Evolutionary conservation across 257 asterid species (phyloP).

Genomic region (Solanum chilense): DNA sequence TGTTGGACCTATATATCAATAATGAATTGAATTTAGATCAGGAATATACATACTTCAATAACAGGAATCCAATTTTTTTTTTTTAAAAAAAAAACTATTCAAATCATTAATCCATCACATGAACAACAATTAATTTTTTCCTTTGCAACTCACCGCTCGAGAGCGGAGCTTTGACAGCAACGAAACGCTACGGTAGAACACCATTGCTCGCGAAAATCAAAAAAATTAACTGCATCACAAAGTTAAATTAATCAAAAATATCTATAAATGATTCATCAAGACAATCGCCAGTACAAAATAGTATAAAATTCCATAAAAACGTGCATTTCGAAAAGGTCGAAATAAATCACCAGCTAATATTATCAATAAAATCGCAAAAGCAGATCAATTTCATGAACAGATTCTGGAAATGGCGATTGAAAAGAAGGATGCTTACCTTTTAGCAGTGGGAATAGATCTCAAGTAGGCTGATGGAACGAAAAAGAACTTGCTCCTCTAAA

Average conservation of each 20-base stretch:
- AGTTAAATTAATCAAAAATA: background rate
- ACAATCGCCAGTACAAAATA: background rate
- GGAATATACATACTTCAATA: background rate
- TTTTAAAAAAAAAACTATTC: background rate
- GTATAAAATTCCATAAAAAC: background rate
- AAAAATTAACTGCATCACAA: background rate
- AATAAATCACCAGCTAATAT: background rate
- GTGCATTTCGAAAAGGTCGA: background rate
- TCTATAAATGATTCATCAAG: background rate
- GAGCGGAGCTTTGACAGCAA: slow-evolving; percentile 23
- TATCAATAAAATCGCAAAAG: background rate
- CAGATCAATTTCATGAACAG: background rate
- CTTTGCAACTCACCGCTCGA: slow-evolving; percentile 15
- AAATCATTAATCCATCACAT: background rate
- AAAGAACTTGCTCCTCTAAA: background rate
- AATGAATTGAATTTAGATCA: background rate
- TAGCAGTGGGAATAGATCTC: background rate
- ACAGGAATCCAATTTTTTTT: background rate
- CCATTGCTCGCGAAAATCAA: slow-evolving; percentile 4
- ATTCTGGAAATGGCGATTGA: background rate
- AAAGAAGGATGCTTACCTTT: background rate
- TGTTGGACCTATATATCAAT: slow-evolving; percentile 40
- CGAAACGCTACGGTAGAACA: slow-evolving; percentile 14
- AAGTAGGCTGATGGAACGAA: background rate
- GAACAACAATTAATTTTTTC: background rate